Percentiles rank a stretch among this genome's conserved stretches.
Conservation (phyloP, 2,329 filamentous ascomycete species). For the Dothiorella sarmentorum region DNA sequence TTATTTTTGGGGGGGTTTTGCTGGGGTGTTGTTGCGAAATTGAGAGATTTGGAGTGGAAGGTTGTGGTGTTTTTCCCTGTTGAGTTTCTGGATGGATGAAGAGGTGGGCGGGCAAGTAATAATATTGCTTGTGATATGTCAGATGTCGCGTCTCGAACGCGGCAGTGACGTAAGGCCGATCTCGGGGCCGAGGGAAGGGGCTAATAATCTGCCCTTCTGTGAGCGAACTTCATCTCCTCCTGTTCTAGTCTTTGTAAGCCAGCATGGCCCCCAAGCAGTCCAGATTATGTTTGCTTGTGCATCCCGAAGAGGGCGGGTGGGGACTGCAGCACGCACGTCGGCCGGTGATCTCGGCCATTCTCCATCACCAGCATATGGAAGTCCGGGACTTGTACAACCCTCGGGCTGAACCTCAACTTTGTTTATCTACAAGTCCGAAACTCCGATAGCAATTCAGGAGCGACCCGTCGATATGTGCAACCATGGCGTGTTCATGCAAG, state of each 20-base stretch:
- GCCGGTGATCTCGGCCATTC: too few species aligned
- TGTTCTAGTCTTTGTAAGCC: too few species aligned
- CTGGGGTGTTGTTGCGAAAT: background rate
- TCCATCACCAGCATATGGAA: too few species aligned
- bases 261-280: too few species aligned
- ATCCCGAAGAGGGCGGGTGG: background rate
- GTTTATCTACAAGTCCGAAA: too few species aligned
- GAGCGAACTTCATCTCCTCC: background rate
- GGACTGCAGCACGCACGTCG: too few species aligned
- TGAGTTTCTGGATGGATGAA: background rate
- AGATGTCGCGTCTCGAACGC: conserved; percentile 6
- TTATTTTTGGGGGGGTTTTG: background rate
- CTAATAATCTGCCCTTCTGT: background rate
- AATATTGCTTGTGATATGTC: background rate
- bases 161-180: conserved; percentile 16
- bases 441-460: too few species aligned
- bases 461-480: too few species aligned
- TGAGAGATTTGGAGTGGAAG: background rate
- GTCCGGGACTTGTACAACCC: too few species aligned
- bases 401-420: too few species aligned
- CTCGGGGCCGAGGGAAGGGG: background rate
- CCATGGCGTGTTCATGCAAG: too few species aligned
- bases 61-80: background rate
- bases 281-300: background rate
- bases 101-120: background rate